Evolutionary conservation across 768 basidiomycete genomes (phyloP), one percentile per base, ranked within the genome.

Genomic region (Naganishia vaughanmartiniae): DNA sequence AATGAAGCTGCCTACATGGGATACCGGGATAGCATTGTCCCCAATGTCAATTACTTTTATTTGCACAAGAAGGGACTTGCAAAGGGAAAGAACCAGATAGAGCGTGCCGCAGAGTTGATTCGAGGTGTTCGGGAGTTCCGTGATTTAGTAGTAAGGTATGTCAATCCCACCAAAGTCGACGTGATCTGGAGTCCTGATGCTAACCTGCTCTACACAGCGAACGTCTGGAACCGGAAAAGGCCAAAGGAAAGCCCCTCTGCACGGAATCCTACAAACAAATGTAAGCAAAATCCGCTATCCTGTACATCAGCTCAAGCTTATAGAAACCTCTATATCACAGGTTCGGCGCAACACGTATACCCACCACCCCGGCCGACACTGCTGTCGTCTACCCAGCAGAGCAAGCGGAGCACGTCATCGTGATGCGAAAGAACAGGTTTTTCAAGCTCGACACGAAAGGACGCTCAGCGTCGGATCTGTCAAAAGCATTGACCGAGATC

Each of bases 241-340:
- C 89, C 28, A 68, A 88, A 86, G 28, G 79, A 63, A 54, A 83
- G 19, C 93, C 96, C 1, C 84, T 98, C 10, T 89, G 90, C 81
- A 96, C 95, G 92, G 84, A 84, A 0, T 92, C 92, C n/a, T 96
- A 95, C 86, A 89, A 93, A 80, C 95, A 93, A 89, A 85, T 98
- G 85, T 89, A 75, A 81, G 88, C 82, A 48, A 9, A 15, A 45
- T 26, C 15, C 19, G 36, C 6, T n/a, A 21, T 26, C 57, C 24
- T 19, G 21, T 17, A 26, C 57, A n/a, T 42, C 17, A 11, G 30
- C 24, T 14, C 53, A 28, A 51, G 33, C 60, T 39, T 30, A 51
- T 28, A 15, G 3, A n/a, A 51, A 54, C 15, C 31, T 24, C 24
- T 54, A 30, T 31, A 24, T 56, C 36, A 54, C 12, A 85, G 89